A percentile compares a stretch with the other conserved stretches of the same genome.
Conservation (phyloP, 768 basidiomycete species). For the Atractiella rhizophila region DNA sequence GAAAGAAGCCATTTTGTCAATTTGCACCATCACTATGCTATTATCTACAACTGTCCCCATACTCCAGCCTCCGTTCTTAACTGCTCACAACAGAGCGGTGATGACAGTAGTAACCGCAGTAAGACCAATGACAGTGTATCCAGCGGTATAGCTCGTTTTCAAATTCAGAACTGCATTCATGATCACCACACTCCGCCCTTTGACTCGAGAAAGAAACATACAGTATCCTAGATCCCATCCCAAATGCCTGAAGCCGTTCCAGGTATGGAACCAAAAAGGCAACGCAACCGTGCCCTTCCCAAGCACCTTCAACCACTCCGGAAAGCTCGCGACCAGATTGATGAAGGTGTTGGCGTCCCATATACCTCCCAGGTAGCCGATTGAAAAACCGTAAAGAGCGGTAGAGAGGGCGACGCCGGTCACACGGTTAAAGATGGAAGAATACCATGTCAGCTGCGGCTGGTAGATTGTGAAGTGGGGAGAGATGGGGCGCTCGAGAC, state of each 20-base stretch:
- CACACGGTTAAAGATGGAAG: slow-evolving; percentile 62
- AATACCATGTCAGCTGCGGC: slow-evolving; percentile 71
- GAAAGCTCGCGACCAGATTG: slow-evolving; percentile 41
- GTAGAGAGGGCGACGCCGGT: slow-evolving; percentile 57
- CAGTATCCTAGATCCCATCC: slow-evolving; percentile 71
- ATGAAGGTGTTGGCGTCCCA: slow-evolving; percentile 53
- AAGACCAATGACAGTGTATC: slow-evolving; percentile 59
- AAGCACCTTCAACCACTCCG: slow-evolving; percentile 46
- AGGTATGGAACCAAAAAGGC: slow-evolving; percentile 57
- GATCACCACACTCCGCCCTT: not conserved
- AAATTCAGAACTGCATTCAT: slow-evolving; percentile 41
- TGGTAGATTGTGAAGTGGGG: slow-evolving; percentile 94
- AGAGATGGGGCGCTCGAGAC: slow-evolving; percentile 67
- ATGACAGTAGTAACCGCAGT: slow-evolving; percentile 49
- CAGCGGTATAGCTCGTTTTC: slow-evolving; percentile 52
- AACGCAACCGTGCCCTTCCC: slow-evolving; percentile 31
- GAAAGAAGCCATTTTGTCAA: no score
- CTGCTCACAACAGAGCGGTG: no score
- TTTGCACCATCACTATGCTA: no score
- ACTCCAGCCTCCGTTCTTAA: no score
- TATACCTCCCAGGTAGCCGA: slow-evolving; percentile 47
- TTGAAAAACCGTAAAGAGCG: slow-evolving; percentile 67
- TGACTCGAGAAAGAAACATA: slow-evolving; percentile 26
- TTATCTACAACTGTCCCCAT: no score
- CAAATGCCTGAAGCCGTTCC: slow-evolving; percentile 76